phyloP scores from a whole-genome alignment of 768 basidiomycete species.

The Phylloporus arenicola region DNA sequence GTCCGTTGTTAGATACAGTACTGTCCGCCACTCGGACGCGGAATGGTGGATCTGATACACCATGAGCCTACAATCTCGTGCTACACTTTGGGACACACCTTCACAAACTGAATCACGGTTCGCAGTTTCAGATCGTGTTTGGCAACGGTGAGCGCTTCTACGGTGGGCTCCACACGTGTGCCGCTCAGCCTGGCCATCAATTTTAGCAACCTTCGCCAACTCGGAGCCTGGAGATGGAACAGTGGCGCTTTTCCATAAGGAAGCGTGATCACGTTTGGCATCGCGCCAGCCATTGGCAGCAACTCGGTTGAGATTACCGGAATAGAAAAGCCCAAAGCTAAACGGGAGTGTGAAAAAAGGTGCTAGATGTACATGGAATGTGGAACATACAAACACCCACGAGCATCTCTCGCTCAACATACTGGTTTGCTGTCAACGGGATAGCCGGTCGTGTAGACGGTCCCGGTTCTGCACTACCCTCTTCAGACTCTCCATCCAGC shows the following conservation, averaged over 20 bases:
- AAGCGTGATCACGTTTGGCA: slow-evolving; percentile 72
- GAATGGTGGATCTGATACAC: slow-evolving; percentile 44
- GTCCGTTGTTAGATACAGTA: slow-evolving; percentile 77
- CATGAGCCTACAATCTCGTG: not conserved
- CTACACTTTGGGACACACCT: slow-evolving; percentile 39
- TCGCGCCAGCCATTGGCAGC: slow-evolving; percentile 44
- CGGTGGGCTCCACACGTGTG: slow-evolving; percentile 63
- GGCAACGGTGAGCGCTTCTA: slow-evolving; percentile 57
- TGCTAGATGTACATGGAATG: not conserved
- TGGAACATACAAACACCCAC: slow-evolving; percentile 56
- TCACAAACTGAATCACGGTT: slow-evolving; percentile 74
- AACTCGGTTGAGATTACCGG: slow-evolving; percentile 49
- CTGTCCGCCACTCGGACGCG: slow-evolving; percentile 62
- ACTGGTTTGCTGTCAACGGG: slow-evolving; percentile 33
- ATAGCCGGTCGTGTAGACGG: slow-evolving; percentile 10
- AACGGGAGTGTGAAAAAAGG: slow-evolving; percentile 8
- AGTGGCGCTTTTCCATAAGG: slow-evolving; percentile 64
- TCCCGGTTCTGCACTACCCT: slow-evolving; percentile 8
- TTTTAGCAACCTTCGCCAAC: slow-evolving; percentile 69
- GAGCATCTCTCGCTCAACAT: slow-evolving; percentile 54
- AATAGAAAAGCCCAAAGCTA: slow-evolving; percentile 64
- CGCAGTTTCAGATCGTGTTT: slow-evolving; percentile 59
- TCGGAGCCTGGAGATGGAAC: slow-evolving; percentile 67
- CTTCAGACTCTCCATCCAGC: slow-evolving; percentile 15
- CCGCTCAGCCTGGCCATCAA: slow-evolving; percentile 69